These are phyloP conservation scores for Pleurotus ostreatus DNA, from an alignment of 768 basidiomycete genomes.

Conservation along the genomic window DNA sequence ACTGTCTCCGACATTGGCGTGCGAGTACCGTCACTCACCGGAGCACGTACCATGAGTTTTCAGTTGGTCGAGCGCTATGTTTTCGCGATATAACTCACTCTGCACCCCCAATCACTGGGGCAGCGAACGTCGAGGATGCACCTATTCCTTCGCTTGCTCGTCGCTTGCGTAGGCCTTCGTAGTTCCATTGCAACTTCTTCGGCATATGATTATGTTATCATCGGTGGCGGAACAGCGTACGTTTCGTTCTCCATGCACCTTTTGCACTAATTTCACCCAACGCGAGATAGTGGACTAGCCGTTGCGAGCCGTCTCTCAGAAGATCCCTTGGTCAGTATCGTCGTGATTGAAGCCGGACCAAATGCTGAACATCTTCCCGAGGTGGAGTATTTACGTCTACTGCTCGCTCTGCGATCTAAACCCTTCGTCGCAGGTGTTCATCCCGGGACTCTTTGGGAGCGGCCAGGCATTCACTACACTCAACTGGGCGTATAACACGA, in stretches of 20 bases:
- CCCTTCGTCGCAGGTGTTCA: conserved; percentile 18
- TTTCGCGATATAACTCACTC: too few relatives aligned
- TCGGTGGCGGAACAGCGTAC: conserved; percentile 30
- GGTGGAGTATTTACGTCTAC: conserved; percentile 19
- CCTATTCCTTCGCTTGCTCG: too few relatives aligned
- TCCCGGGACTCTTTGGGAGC: conserved; percentile 26
- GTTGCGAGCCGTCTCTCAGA: conserved; percentile 33
- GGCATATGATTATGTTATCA: conserved; percentile 27
- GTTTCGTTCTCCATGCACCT: not conserved
- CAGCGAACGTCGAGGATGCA: too few relatives aligned
- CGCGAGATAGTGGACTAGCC: conserved; percentile 22
- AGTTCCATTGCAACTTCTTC: not conserved
- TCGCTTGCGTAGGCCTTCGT: too few relatives aligned
- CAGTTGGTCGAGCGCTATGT: too few relatives aligned
- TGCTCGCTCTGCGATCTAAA: not conserved
- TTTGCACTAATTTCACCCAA: not conserved
- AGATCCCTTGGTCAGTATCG: conserved; percentile 22
- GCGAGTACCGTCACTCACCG: too few relatives aligned
- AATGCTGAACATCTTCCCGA: conserved; percentile 29
- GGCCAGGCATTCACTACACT: conserved; percentile 31
- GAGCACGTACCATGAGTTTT: too few relatives aligned
- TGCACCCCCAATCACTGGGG: too few relatives aligned
- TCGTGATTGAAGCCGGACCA: conserved; percentile 35
- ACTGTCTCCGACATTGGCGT: too few relatives aligned
- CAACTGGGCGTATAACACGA: conserved; percentile 47